These are phyloP conservation scores for Cystobasidium ongulense DNA, from an alignment of 768 basidiomycete genomes.

Conservation along the genomic window DNA sequence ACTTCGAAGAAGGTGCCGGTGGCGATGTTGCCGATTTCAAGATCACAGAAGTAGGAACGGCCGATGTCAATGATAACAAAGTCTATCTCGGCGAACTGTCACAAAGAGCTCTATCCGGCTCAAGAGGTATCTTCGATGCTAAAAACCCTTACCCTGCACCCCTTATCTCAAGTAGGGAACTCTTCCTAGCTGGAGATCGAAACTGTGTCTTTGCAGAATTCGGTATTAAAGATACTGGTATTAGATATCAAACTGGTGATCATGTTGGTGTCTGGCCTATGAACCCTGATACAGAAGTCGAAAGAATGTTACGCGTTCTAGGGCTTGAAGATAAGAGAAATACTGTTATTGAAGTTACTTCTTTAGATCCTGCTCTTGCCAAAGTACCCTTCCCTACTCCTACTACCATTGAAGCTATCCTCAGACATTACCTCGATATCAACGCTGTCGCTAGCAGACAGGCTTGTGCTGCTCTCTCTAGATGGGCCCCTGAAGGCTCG, in stretches of 20 bases:
- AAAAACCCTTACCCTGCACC: slow-evolving; percentile 95
- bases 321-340: slow-evolving; percentile 75
- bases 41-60: slow-evolving; percentile 67
- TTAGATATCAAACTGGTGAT: slow-evolving; percentile 98
- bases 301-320: slow-evolving; percentile 74
- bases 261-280: slow-evolving; percentile 96
- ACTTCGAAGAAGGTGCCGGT: slow-evolving; percentile 90
- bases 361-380: slow-evolving; percentile 92
- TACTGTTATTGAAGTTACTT: slow-evolving; percentile 79
- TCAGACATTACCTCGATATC: slow-evolving; percentile 95
- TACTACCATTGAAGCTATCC: slow-evolving; percentile 83
- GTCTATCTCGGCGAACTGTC: slow-evolving; percentile 95
- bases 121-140: slow-evolving; percentile 91
- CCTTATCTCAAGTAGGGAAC: slow-evolving; percentile 65
- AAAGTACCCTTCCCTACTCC: slow-evolving; percentile 99
- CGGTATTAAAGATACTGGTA: slow-evolving; percentile 84
- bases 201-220: slow-evolving; percentile 95
- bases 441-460: slow-evolving; percentile 90
- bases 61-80: slow-evolving; percentile 52
- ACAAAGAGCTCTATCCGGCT: slow-evolving; percentile 80
- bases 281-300: slow-evolving; percentile 85
- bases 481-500: slow-evolving; percentile 68
- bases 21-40: slow-evolving; percentile 90
- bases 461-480: slow-evolving; percentile 73
- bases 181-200: slow-evolving; percentile 69